Evolutionary conservation across 2,329 filamentous ascomycete species (phyloP).

Genomic region (Myriosclerotinia curreyana): DNA sequence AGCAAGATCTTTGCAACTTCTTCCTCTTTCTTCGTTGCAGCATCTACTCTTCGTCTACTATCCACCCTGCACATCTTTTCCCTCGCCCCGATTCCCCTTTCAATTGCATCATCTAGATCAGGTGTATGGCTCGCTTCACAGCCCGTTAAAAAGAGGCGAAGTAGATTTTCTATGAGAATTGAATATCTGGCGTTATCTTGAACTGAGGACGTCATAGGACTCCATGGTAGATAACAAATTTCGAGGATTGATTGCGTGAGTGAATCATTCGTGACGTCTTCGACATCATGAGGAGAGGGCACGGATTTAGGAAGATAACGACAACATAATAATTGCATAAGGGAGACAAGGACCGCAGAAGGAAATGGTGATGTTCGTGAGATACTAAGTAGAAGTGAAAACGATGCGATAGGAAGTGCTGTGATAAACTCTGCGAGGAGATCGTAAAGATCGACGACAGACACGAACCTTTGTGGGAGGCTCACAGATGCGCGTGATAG

Average conservation of each 20-base stretch:
- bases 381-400: constrained; percentile 46
- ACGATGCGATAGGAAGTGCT: constrained; percentile 33
- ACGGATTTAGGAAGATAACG: constrained; percentile 45
- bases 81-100: constrained; percentile 52
- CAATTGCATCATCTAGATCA: constrained; percentile 46
- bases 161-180: constrained; percentile 52
- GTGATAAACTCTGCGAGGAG: constrained; percentile 47
- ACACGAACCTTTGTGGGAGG: constrained; percentile 47
- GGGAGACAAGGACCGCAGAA: constrained; percentile 44
- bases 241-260: constrained; percentile 51
- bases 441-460: constrained; percentile 48
- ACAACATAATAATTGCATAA: constrained; percentile 52
- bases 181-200: constrained; percentile 57
- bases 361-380: constrained; percentile 41
- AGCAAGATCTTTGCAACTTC: constrained; percentile 32
- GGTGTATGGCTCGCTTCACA: constrained; percentile 34
- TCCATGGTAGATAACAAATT: constrained; percentile 51
- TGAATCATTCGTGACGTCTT: constrained; percentile 39
- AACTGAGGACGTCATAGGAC: constrained; percentile 47
- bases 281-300: constrained; percentile 37
- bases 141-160: constrained; percentile 46
- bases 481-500: constrained; percentile 39
- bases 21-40: constrained; percentile 32
- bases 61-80: constrained; percentile 43
- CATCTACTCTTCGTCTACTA: constrained; percentile 44